Conservation (phyloP, 2,329 filamentous ascomycete species). For the Colletotrichum musicola region DNA sequence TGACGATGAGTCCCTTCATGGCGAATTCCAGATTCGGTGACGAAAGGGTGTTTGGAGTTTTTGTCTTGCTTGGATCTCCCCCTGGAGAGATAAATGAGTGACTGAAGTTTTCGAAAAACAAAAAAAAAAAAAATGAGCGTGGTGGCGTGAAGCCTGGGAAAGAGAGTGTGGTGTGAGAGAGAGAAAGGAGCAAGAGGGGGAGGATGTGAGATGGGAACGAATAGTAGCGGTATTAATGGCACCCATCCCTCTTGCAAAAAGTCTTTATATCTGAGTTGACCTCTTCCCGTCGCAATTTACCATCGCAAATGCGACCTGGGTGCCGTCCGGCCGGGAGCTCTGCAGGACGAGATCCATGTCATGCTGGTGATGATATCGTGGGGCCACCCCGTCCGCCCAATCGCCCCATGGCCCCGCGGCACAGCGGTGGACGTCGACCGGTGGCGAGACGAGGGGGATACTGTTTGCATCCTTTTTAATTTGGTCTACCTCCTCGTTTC, state of each 20-base stretch:
- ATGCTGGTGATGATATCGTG: slow-evolving; percentile 10
- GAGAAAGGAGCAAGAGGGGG: too few relatives aligned
- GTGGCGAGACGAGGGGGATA: slow-evolving; percentile 24
- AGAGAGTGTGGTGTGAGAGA: too few relatives aligned
- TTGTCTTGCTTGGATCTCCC: background rate
- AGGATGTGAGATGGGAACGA: too few relatives aligned
- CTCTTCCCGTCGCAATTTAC: background rate
- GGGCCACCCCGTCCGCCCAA: slow-evolving; percentile 16
- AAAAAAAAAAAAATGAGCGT: slow-evolving; percentile 18
- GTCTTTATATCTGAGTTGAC: background rate
- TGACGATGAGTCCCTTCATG: slow-evolving; percentile 25
- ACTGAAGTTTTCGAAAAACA: background rate
- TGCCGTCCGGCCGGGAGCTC: slow-evolving; percentile 24
- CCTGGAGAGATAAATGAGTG: slow-evolving; percentile 13
- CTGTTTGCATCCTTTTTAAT: slow-evolving; percentile 20
- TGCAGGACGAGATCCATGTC: slow-evolving; percentile 20
- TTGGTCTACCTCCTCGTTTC: slow-evolving; percentile 26
- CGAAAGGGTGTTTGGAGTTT: background rate
- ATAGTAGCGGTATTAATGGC: background rate
- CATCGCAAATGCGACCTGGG: slow-evolving; percentile 4
- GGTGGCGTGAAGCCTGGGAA: too few relatives aligned
- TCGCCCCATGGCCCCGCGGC: slow-evolving; percentile 3
- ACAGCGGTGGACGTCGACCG: background rate
- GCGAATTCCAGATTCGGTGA: slow-evolving; percentile 36
- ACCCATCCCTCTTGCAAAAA: background rate